Base-by-base conservation (phyloP, 495 filamentous ascomycete genomes). In the Podospora didyma region DNA sequence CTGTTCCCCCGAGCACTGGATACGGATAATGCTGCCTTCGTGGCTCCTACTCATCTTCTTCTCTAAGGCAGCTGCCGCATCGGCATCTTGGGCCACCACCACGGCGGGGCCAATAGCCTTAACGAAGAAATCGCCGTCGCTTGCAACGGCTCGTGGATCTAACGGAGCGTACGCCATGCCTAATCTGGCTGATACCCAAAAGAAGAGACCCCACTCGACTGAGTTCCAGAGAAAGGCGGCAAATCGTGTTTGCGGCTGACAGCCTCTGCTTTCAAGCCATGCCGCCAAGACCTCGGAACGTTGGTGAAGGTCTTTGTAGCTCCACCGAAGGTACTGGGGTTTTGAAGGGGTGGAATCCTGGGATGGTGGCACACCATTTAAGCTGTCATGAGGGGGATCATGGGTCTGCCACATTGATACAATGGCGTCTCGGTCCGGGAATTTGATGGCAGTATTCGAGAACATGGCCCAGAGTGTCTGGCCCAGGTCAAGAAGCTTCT, bases 171-270 rank as follows among this genome's bases (percentile, higher is more conserved):
- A n/a, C n/a, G n/a, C n/a, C n/a, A n/a, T n/a, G n/a, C n/a, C n/a
- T n/a, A n/a, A n/a, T n/a, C n/a, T 63, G 17, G 60, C 62, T 12
- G 60, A 37, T n/a, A 70, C 62, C 63, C 63, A 69, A 52, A 73
- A 65, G 2, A 65, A 51, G 19, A 75, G 49, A 19, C 62, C 64
- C 65, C 65, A 73, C 58, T 75, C 66, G 10, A 61, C 64, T 24
- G 64, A 56, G 47, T 73, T 75, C 51, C 61, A 62, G 12, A 75
- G 56, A 42, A 73, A 44, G 2, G 62, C 51, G 12, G 53, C 68
- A 3, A 72, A 28, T 21, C 51, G 57, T 22, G 26, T 54, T 14
- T 54, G 51, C 12, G 41, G 47, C 11, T 45, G 21, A 37, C 48
- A 46, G 1, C 61, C 61, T 12, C 35, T 39, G 19, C 39, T 31